Base-by-base conservation (phyloP, 2,329 filamentous ascomycete species). In the Purpureocillium takamizusanense region DNA sequence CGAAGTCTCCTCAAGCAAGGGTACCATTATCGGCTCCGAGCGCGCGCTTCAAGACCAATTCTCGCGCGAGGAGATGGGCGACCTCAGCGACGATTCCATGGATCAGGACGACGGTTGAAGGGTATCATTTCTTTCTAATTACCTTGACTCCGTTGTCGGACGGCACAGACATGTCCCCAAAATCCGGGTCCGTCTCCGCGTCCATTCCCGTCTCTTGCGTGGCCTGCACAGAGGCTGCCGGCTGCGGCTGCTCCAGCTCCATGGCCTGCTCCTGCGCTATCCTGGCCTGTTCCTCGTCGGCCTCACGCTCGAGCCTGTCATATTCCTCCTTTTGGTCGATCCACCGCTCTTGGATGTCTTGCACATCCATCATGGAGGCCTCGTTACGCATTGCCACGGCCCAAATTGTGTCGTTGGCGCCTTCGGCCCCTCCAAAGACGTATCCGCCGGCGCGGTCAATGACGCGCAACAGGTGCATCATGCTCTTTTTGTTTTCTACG, bases 371-470 rank as follows among this genome's bases (percentile, higher is more conserved):
- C 62, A 80, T 66, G 25, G 77, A 78, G 28, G 79, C 76, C 42
- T 81, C 79, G 42, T 80, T 79, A 40, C 88, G 78, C 78, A 97
- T 94, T 3, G 92, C 87, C 33, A 97, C 81, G 54, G 94, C 86
- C 92, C 92, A 98, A n/a, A 98, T 78, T 7, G 83, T 89, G 57
- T 98, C 90, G 51, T 97, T 95, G 33, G 88, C 86, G 2, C 88
- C 90, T 57, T 95, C 87, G 0, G 87, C 84, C 5, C 83, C 76
- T 0, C 89, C 89, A 65, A 98, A 95, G 1, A 88, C 84, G 62
- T 97, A 97, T 0, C 92, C 92, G 9, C 86, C 83, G 0, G 92
- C 90, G 31, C 92, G 77, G 59, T 98, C 92, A 53, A 98, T 89
- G 1, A 90, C 82, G 33, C 84, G 79, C 37, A 98, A 67, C 4